Percentiles rank a stretch among this genome's conserved stretches.
Evolutionary conservation across 2,329 filamentous ascomycete genomes (phyloP).

Genomic region (Pseudogymnoascus sp.): DNA sequence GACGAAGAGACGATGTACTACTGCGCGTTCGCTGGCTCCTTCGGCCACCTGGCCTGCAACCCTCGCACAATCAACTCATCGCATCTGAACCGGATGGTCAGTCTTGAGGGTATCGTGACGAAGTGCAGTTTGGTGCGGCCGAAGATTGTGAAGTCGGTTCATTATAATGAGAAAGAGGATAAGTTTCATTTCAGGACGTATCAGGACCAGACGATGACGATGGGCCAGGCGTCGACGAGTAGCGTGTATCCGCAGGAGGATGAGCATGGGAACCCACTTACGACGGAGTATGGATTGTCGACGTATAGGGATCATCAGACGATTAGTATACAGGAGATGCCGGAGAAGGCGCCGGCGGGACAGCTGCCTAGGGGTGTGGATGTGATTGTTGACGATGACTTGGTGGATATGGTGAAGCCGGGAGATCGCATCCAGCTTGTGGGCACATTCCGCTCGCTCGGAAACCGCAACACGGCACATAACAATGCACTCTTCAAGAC

Average conservation of each 20-base stretch:
- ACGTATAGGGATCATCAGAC: constrained; percentile 96
- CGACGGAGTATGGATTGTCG: constrained; percentile 93
- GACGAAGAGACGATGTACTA: constrained; percentile 81
- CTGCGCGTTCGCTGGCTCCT: constrained; percentile 93
- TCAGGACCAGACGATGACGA: constrained; percentile 92
- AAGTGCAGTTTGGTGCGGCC: constrained; percentile 91
- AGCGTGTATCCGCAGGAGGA: constrained; percentile 94
- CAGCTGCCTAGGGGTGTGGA: constrained; percentile 93
- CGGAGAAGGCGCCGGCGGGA: constrained; percentile 87
- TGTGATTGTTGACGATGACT: constrained; percentile 91
- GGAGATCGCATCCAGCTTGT: constrained; percentile 94
- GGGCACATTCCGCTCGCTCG: constrained; percentile 89
- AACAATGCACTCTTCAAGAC: constrained; percentile 95
- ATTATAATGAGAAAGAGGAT: constrained; percentile 82
- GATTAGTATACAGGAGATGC: constrained; percentile 98
- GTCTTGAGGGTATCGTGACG: constrained; percentile 93
- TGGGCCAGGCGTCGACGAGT: constrained; percentile 74
- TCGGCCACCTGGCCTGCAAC: constrained; percentile 91
- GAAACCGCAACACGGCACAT: constrained; percentile 84
- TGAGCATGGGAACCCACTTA: constrained; percentile 81
- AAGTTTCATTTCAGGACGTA: constrained; percentile 88
- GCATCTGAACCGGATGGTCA: constrained; percentile 94
- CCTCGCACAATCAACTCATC: constrained; percentile 83
- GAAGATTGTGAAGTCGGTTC: constrained; percentile 96
- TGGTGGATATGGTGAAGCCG: constrained; percentile 91